Evolutionary conservation across 2,329 filamentous ascomycete species (phyloP).

Genomic region (Alternaria novae-zelandiae): DNA sequence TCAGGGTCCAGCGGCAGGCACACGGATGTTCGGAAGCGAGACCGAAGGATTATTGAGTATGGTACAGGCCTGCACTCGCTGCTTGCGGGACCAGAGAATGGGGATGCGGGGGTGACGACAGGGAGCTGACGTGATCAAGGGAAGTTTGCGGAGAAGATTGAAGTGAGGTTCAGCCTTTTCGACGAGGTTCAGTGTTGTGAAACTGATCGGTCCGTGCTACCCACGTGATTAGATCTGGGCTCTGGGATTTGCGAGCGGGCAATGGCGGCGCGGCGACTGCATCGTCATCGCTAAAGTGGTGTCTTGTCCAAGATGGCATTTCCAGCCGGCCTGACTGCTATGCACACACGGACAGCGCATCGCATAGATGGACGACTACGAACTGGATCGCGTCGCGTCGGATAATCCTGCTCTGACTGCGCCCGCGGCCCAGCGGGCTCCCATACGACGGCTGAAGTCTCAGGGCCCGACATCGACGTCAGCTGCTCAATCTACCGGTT

Average conservation of each 20-base stretch:
- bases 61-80: neutral
- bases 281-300: neutral
- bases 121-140: neutral
- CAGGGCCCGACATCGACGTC: constrained; percentile 9
- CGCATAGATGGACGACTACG: constrained; percentile 36
- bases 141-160: neutral
- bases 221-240: constrained; percentile 12
- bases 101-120: neutral
- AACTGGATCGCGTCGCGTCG: constrained; percentile 33
- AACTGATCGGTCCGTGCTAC: constrained; percentile 13
- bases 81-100: neutral
- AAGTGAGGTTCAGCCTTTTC: constrained; percentile 2
- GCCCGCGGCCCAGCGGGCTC: constrained; percentile 24
- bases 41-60: neutral
- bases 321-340: neutral
- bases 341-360: neutral
- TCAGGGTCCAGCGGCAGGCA: constrained; percentile 10
- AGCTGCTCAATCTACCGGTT: constrained; percentile 3
- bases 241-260: neutral
- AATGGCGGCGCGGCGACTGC: constrained; percentile 8
- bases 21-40: constrained; percentile 21
- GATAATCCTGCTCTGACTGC: constrained; percentile 38
- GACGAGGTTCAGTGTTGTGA: constrained; percentile 7
- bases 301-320: neutral
- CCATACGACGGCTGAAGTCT: constrained; percentile 21